Conservation (phyloP, 1,284 basidiomycete species). For the Bondarzewia mesenterica region DNA sequence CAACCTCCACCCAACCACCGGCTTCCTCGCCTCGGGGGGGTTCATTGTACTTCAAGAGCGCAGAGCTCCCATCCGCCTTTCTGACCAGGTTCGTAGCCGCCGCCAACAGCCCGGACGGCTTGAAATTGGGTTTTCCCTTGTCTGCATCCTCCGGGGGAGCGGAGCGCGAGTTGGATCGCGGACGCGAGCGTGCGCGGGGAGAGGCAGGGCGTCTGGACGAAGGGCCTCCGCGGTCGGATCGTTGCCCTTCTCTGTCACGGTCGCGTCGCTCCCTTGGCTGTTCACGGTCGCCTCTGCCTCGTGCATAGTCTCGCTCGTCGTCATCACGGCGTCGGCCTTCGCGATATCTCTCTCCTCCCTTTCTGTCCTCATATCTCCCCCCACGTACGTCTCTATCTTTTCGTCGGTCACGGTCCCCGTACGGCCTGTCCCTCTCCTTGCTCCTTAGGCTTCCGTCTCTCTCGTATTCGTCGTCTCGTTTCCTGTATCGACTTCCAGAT, state of each 20-base stretch:
- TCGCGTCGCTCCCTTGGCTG: not conserved
- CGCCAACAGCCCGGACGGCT: constrained; percentile 83
- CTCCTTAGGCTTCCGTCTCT: not conserved
- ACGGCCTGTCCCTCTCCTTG: not conserved
- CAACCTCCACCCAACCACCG: constrained; percentile 82
- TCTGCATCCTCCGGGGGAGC: constrained; percentile 29
- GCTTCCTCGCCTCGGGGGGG: constrained; percentile 96
- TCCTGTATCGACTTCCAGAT: not conserved
- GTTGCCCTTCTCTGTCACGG: constrained; percentile 32
- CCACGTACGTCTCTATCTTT: not conserved
- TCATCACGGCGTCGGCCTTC: not conserved
- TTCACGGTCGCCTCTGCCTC: not conserved
- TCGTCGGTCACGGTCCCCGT: not conserved
- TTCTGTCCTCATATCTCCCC: not conserved
- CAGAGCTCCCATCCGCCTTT: constrained; percentile 66
- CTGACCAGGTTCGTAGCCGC: constrained; percentile 90
- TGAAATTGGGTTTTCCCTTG: constrained; percentile 83
- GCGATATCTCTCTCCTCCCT: not conserved
- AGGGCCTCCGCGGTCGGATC: constrained; percentile 12
- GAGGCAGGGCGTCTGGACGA: constrained; percentile 47
- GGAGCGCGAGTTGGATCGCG: constrained; percentile 20
- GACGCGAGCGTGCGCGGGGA: constrained; percentile 34
- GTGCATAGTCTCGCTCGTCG: not conserved
- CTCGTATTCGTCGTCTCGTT: not conserved
- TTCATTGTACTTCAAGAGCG: constrained; percentile 96